These are phyloP conservation scores for Myriosclerotinia duriaeana DNA, from an alignment of 2,329 filamentous ascomycete genomes.

Conservation along the genomic window DNA sequence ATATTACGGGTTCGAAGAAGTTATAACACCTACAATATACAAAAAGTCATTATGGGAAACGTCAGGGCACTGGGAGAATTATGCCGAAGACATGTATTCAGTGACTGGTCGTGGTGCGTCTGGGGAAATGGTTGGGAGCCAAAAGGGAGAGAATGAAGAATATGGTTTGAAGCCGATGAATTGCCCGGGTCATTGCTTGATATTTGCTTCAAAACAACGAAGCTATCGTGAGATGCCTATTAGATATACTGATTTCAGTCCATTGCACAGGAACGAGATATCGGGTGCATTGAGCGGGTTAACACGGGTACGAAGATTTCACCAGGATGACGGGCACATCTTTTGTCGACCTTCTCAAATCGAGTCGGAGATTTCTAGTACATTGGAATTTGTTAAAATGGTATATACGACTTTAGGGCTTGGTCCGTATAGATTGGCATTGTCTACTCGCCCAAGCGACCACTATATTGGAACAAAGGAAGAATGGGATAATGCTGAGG, in stretches of 20 bases:
- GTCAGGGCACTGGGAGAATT: conserved; percentile 86
- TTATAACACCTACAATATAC: conserved; percentile 87
- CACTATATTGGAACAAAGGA: conserved; percentile 74
- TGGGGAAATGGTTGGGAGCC: conserved; percentile 42
- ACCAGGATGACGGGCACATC: conserved; percentile 89
- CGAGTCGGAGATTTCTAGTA: conserved; percentile 68
- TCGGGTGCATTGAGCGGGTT: conserved; percentile 79
- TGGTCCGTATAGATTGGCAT: conserved; percentile 69
- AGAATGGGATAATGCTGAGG: conserved; percentile 68
- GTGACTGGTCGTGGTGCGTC: conserved; percentile 54
- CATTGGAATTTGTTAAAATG: conserved; percentile 70
- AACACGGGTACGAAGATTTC: conserved; percentile 81
- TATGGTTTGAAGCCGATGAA: conserved; percentile 93
- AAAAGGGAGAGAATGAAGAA: conserved; percentile 60
- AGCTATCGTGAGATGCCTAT: conserved; percentile 81
- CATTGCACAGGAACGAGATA: conserved; percentile 82
- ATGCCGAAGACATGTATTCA: conserved; percentile 89
- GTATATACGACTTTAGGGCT: conserved; percentile 70
- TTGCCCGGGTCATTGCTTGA: conserved; percentile 82
- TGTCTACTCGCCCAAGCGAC: conserved; percentile 75
- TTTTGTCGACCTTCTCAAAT: conserved; percentile 81
- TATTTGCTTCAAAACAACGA: conserved; percentile 71
- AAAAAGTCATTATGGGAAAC: conserved; percentile 84
- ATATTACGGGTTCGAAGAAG: conserved; percentile 82
- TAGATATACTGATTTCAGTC: conserved; percentile 83